phyloP scores from a whole-genome alignment of 345 rosid genomes.

The Sisymbrium altissimum region DNA sequence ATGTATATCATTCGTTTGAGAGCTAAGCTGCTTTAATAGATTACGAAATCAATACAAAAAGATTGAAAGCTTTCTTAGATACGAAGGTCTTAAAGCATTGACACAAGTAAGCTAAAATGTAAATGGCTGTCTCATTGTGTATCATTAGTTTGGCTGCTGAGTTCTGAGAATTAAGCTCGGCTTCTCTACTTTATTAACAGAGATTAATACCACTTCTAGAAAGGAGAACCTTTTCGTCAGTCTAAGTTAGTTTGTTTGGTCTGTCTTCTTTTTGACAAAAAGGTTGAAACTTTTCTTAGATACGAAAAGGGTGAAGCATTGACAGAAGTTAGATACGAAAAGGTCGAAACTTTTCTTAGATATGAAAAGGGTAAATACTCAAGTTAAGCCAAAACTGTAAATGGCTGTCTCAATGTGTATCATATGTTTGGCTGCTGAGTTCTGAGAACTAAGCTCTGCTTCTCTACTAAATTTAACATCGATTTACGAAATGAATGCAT shows the following conservation, averaged over 20 bases:
- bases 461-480: neutral
- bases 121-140: neutral
- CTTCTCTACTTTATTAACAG: neutral
- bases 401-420: neutral
- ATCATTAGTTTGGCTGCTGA: neutral
- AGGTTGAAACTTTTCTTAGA: too few relatives aligned
- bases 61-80: neutral
- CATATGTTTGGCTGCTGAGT: neutral
- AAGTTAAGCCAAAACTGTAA: neutral
- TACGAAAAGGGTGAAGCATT: too few relatives aligned
- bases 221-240: too few relatives aligned
- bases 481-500: conserved; percentile 9
- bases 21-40: too few relatives aligned
- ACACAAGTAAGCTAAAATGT: neutral
- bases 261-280: too few relatives aligned
- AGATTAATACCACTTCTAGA: too few relatives aligned
- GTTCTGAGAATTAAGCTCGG: neutral
- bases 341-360: neutral
- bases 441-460: neutral
- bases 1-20: too few relatives aligned
- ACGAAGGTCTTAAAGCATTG: neutral
- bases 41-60: neutral
- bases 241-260: too few relatives aligned
- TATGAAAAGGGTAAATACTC: neutral
- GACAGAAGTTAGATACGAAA: neutral